Evolutionary conservation across 108 stramenopile species (phyloP).

Genomic region (Fistulifera solaris): DNA sequence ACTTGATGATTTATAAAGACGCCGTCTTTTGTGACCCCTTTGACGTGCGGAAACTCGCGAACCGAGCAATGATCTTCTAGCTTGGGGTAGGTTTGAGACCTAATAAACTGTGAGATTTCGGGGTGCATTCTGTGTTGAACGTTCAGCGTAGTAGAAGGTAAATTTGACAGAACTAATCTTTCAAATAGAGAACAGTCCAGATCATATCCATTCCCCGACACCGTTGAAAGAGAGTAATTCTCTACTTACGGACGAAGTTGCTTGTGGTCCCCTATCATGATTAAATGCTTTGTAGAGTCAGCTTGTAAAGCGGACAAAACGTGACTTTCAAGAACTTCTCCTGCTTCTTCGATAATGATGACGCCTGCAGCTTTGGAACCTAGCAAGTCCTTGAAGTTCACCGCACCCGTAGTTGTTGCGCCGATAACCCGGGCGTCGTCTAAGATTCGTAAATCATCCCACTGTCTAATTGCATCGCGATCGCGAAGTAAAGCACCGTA

Average conservation of each 20-base stretch:
- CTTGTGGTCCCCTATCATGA: slow-evolving; percentile 77
- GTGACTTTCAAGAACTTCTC: slow-evolving; percentile 65
- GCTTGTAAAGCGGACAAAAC: slow-evolving; percentile 35
- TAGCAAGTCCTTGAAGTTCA: slow-evolving; percentile 29
- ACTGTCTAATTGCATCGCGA: slow-evolving; percentile 14
- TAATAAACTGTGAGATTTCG: slow-evolving; percentile 27
- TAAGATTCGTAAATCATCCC: slow-evolving; percentile 23
- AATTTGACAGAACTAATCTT: slow-evolving; percentile 26
- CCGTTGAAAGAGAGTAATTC: slow-evolving; percentile 38
- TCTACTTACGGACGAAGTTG: slow-evolving; percentile 77
- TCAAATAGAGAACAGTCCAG: slow-evolving; percentile 57
- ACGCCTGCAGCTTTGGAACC: slow-evolving; percentile 20
- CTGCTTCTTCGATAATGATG: slow-evolving; percentile 61
- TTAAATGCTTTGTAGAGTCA: slow-evolving; percentile 53
- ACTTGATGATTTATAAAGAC: slow-evolving; percentile 37
- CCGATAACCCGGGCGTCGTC: slow-evolving; percentile 36
- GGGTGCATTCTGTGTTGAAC: slow-evolving; percentile 46
- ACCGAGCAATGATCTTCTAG: slow-evolving; percentile 34
- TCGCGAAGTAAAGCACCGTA: slow-evolving; percentile 18
- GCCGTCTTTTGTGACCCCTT: slow-evolving; percentile 22
- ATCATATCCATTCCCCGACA: slow-evolving; percentile 38
- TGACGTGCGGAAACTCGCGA: slow-evolving; percentile 16
- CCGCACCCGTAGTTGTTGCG: slow-evolving; percentile 40
- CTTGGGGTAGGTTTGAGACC: slow-evolving; percentile 32
- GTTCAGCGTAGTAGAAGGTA: slow-evolving; percentile 21